Evolutionary conservation across 2,329 filamentous ascomycete genomes (phyloP).

Genomic region (Alternaria panax): DNA sequence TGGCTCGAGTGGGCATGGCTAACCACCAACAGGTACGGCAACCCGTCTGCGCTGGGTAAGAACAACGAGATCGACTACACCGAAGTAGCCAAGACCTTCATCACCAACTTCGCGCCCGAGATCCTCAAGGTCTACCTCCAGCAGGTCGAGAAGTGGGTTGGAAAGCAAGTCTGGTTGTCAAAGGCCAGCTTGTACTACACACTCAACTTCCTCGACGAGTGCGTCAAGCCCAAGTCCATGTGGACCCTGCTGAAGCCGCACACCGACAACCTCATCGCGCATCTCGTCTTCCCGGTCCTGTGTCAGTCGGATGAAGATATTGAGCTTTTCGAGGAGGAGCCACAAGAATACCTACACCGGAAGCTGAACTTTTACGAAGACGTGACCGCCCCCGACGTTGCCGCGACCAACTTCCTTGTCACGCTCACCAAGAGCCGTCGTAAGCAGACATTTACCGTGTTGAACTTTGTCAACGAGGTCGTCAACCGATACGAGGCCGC

Average conservation of each 20-base stretch:
- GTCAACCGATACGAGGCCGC: slow-evolving; percentile 91
- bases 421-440: slow-evolving; percentile 92
- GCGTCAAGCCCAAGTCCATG: slow-evolving; percentile 95
- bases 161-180: slow-evolving; percentile 93
- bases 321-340: slow-evolving; percentile 91
- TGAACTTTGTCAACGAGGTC: slow-evolving; percentile 93
- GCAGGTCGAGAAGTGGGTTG: slow-evolving; percentile 97
- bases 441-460: slow-evolving; percentile 93
- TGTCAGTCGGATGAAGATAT: slow-evolving; percentile 92
- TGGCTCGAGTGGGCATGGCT: slow-evolving; percentile 33
- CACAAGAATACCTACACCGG: slow-evolving; percentile 94
- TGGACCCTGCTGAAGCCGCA: slow-evolving; percentile 94
- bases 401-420: slow-evolving; percentile 95
- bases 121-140: slow-evolving; percentile 93
- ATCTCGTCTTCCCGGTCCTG: slow-evolving; percentile 93
- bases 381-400: slow-evolving; percentile 91
- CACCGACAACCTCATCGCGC: slow-evolving; percentile 89
- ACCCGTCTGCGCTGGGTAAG: slow-evolving; percentile 76
- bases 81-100: slow-evolving; percentile 89
- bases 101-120: slow-evolving; percentile 88
- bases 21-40: slow-evolving; percentile 76
- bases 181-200: slow-evolving; percentile 93
- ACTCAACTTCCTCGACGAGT: slow-evolving; percentile 94
- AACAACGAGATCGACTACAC: slow-evolving; percentile 78
- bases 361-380: slow-evolving; percentile 99